phyloP scores from a whole-genome alignment of 495 filamentous ascomycete genomes.

The Podospora bellae-mahoneyi region DNA sequence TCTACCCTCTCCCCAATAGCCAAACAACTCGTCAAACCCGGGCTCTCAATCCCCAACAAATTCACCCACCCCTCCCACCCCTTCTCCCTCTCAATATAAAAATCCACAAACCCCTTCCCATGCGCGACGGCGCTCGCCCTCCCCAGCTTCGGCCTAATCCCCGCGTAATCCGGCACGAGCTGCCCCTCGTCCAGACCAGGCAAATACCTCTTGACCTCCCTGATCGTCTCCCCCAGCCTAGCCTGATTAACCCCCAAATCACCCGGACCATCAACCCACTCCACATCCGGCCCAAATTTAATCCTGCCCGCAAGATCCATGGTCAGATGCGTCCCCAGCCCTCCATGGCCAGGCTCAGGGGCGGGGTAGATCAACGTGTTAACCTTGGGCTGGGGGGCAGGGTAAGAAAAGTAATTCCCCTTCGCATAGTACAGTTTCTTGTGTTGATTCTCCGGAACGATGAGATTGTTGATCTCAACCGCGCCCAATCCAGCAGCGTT shows the following conservation, averaged over 20 bases:
- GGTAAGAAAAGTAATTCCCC: constrained; percentile 91
- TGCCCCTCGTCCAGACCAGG: constrained; percentile 63
- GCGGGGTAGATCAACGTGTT: constrained; percentile 81
- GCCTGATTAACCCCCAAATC: constrained; percentile 47
- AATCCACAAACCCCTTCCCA: constrained; percentile 73
- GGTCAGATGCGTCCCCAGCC: constrained; percentile 90
- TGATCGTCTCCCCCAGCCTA: constrained; percentile 63
- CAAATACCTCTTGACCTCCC: constrained; percentile 74
- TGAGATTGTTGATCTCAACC: constrained; percentile 73
- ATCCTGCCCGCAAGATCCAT: constrained; percentile 82
- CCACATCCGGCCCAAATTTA: constrained; percentile 92
- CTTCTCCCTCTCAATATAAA: constrained; percentile 76
- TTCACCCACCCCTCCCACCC: constrained; percentile 88
- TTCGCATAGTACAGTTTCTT: constrained; percentile 77
- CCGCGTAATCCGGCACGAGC: constrained; percentile 81
- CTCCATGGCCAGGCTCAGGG: constrained; percentile 72
- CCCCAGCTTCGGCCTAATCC: constrained; percentile 83
- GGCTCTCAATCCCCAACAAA: constrained; percentile 90
- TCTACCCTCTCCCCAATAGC: constrained; percentile 85
- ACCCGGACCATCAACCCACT: constrained; percentile 66
- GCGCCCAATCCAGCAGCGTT: constrained; percentile 85
- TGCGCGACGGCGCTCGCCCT: constrained; percentile 54
- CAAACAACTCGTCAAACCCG: constrained; percentile 83
- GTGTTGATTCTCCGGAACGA: constrained; percentile 60
- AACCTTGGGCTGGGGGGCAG: constrained; percentile 57